These are phyloP conservation scores for Eutrema salsugineum DNA, from an alignment of 441 rosid genomes.

Conservation along the genomic window DNA sequence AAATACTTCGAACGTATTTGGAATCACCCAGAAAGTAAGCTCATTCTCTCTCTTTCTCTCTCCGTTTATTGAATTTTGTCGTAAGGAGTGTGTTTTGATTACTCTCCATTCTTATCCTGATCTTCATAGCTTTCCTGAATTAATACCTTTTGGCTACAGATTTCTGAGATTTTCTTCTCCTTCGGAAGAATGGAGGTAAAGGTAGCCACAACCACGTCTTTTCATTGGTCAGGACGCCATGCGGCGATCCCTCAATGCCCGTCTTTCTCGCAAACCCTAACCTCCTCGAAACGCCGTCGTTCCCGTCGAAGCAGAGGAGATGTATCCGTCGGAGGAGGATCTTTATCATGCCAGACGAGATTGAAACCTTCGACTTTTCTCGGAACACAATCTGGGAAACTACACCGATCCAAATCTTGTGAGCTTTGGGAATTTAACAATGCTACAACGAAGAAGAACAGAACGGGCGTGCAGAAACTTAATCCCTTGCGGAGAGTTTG, in stretches of 20 bases:
- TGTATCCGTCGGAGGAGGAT: conserved; percentile 19
- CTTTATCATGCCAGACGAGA: conserved; percentile 6
- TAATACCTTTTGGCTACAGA: background rate
- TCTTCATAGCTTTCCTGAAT: background rate
- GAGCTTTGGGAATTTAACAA: conserved; percentile 22
- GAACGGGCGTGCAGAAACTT: background rate
- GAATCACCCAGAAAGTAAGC: background rate
- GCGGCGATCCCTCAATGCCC: conserved; percentile 46
- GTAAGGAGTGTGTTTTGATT: background rate
- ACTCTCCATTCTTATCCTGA: background rate
- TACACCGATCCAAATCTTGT: conserved; percentile 25
- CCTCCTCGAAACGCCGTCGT: conserved; percentile 50
- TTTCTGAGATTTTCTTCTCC: background rate
- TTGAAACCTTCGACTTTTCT: conserved; percentile 18
- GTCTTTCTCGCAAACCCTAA: conserved; percentile 52
- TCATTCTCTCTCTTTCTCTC: background rate
- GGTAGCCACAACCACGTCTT: conserved; percentile 42
- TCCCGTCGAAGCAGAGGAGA: background rate
- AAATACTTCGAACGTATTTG: background rate
- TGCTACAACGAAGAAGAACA: background rate
- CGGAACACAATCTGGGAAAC: conserved; percentile 27
- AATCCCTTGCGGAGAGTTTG: conserved; percentile 28
- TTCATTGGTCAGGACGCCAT: conserved; percentile 60
- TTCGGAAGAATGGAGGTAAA: conserved; percentile 50
- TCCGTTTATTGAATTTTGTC: background rate